These are phyloP conservation scores for Saccharomycopsis guyanensis DNA, from an alignment of 805 yeast genomes.

Conservation along the genomic window DNA sequence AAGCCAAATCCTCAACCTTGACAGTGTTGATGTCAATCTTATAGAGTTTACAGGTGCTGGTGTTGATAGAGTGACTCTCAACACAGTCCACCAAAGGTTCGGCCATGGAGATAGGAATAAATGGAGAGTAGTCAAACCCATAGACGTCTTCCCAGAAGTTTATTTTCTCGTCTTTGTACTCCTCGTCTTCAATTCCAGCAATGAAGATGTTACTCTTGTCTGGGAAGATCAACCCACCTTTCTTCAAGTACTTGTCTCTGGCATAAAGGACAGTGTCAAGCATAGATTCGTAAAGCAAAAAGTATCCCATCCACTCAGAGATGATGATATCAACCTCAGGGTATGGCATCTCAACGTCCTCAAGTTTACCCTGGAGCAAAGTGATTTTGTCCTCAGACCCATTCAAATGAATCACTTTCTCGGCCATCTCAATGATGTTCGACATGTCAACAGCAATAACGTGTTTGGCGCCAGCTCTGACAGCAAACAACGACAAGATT, in stretches of 20 bases:
- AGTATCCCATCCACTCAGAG: conserved; percentile 99
- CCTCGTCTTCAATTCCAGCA: conserved; percentile 90
- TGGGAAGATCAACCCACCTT: conserved; percentile 89
- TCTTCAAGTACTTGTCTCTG: conserved; percentile 72
- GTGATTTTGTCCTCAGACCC: conserved; percentile 85
- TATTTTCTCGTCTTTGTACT: conserved; percentile 85
- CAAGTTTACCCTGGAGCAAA: conserved; percentile 84
- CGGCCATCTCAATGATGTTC: conserved; percentile 94
- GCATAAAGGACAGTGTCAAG: conserved; percentile 92
- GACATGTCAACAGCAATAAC: conserved; percentile 98
- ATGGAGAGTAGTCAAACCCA: conserved; percentile 93
- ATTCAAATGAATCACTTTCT: conserved; percentile 72
- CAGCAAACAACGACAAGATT: conserved; percentile 95
- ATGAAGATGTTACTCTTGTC: conserved; percentile 85
- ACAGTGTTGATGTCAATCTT: conserved; percentile 90
- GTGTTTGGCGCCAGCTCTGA: conserved; percentile 96
- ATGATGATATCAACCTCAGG: conserved; percentile 89
- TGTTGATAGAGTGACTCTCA: conserved; percentile 63
- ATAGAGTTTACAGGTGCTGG: conserved; percentile 63
- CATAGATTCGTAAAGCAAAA: conserved; percentile 93
- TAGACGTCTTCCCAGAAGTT: conserved; percentile 95
- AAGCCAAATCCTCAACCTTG: conserved; percentile 72
- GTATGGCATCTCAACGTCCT: conserved; percentile 82
- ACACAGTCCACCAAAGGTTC: conserved; percentile 98
- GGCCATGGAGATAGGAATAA: conserved; percentile 73